Base-by-base conservation (phyloP, 345 rosid species). In the Hibiscus tridactylites region DNA sequence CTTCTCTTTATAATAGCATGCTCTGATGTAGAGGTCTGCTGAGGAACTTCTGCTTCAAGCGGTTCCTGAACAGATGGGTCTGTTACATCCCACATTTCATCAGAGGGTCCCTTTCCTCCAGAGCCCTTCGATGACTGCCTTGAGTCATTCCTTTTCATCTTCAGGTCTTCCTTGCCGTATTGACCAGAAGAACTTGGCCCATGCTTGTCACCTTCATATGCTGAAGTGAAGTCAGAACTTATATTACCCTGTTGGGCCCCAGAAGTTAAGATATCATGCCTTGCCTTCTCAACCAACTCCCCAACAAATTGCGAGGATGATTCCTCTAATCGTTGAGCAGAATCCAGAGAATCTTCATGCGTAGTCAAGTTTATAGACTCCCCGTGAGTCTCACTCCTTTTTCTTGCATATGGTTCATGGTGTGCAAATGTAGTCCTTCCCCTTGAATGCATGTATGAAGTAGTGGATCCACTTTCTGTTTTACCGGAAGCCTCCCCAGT, bases 1-100 rank as follows among this genome's bases (percentile, higher is more conserved):
- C 73, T 87, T 82, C 91, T 88, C 82, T 79, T 90, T 19, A 81
- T 79, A 31, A 80, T 73, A 67, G 77, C 77, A 74, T 81, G 80
- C 49, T 75, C 88, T 56, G 70, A 71, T 64, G 76, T 62, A 67
- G 78, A 74, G 71, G 65, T 80, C 63, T 65, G 82, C 74, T 83
- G 86, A 33, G 79, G 56, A 50, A 15, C 82, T 76, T 80, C 87
- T 61, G 73, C 77, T 68, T 77, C 81, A 71, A 83, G 78, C 70
- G 75, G 77, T 77, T 79, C 86, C 81, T 77, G 87, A 67, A 76
- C 57, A 76, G 90, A 81, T 72, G 93, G 77, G 9, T 85, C 84
- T 0, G 81, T 81, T 59, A 85, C 91, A 75, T 87, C 82, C 99
- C 99, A 95, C 87, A 90, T 79, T 76, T 92, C 94, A 81, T 90